Evolutionary conservation across 768 basidiomycete species (phyloP), one percentile per base, ranked within the genome.

Genomic region (Rhodotorula taiwanensis): DNA sequence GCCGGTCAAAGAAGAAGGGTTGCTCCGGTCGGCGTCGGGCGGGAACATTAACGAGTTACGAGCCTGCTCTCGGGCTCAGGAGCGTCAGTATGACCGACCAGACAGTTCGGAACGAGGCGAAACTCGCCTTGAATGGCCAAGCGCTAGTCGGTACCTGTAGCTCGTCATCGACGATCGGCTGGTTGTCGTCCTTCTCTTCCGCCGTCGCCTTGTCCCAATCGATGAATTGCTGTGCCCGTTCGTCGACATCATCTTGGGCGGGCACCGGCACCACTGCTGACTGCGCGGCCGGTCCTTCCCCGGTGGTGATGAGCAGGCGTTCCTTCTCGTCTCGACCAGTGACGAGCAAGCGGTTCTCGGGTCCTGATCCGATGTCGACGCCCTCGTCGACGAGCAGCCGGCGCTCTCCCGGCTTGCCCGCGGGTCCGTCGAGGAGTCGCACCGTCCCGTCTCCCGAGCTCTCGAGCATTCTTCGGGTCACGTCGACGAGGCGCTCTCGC

Each of bases 31-130:
- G 31, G 89, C 89, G 72, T 95, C 95, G 3, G 95, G 93, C 0
- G 86, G 74, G 73, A 97, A 99, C 90, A 95, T 95, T 56, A 99
- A 79, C 6, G 88, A 85, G 77, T 99, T 99, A 61, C 95, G 85
- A 31, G 89, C 82, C 92, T 95, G 70, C 5, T 27, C 11, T 36
- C 23, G 33, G 13, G 43, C 14, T 13, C 25, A 39, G 25, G 31
- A 34, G 10, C n/a, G 27, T 3, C 3, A 23, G 10, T 2, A 8
- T 15, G 25, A 52, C 23, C n/a, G n/a, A n/a, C n/a, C n/a, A n/a
- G 31, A 23, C 20, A 8, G 21, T 33, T 23, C 2, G 20, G 51
- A 4, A 4, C 44, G 45, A 86, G 72, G 88, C 86, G 41, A 88
- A 87, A 10, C 83, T 83, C 43, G 87, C 73, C 56, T 60, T 75